Evolutionary conservation across 2,329 filamentous ascomycete genomes (phyloP).

Genomic region (Cladosporium sp.): DNA sequence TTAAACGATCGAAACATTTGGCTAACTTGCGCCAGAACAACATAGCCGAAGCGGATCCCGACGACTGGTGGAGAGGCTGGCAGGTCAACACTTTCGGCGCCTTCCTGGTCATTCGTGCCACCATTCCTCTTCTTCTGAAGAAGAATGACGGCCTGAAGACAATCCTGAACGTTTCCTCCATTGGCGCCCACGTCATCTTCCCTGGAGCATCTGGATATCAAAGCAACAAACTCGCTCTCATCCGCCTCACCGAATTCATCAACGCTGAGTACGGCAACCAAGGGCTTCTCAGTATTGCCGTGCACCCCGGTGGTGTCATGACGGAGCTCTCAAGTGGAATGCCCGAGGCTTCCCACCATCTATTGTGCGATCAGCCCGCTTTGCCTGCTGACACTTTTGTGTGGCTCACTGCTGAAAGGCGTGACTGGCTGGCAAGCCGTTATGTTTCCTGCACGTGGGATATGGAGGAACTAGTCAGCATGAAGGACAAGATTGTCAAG

Average conservation of each 20-base stretch:
- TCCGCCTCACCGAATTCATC: constrained; percentile 45
- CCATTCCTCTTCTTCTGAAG: constrained; percentile 43
- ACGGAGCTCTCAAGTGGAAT: constrained; percentile 41
- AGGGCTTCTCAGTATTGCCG: constrained; percentile 38
- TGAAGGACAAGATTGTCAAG: constrained; percentile 32
- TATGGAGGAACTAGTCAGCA: constrained; percentile 34
- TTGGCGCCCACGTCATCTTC: constrained; percentile 33
- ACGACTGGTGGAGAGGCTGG: constrained; percentile 46
- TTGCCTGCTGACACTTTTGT: constrained; percentile 32
- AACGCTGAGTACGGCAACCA: constrained; percentile 41
- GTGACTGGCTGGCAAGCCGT: constrained; percentile 37
- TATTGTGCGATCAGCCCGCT: constrained; percentile 27
- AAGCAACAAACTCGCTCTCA: constrained; percentile 42
- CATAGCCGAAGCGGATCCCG: constrained; percentile 26
- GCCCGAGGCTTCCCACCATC: constrained; percentile 28
- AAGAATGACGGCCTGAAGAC: constrained; percentile 33
- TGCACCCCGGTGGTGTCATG: constrained; percentile 46
- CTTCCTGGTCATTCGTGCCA: constrained; percentile 33
- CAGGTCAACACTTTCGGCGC: constrained; percentile 50
- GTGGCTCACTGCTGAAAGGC: constrained; percentile 31
- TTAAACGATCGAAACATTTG: no score
- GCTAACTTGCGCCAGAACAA: not conserved
- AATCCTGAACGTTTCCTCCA: constrained; percentile 41
- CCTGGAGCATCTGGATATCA: constrained; percentile 42
- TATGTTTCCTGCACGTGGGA: constrained; percentile 38